These are phyloP conservation scores for Globisporangium ultimum DNA, from an alignment of 352 stramenopile genomes.

Conservation along the genomic window DNA sequence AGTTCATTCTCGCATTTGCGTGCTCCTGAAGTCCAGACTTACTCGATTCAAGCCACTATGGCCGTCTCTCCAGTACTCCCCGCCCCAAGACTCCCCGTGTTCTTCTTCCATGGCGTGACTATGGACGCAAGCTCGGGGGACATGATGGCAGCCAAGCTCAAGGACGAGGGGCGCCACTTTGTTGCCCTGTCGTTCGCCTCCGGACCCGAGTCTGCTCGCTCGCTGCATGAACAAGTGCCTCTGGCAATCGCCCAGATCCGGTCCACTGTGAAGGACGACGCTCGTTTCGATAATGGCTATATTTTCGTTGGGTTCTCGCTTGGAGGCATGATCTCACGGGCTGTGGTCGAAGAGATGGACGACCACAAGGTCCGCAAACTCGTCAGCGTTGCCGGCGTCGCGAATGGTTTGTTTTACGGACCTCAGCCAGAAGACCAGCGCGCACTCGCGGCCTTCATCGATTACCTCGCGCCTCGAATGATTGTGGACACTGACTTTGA, in stretches of 20 bases:
- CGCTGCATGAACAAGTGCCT: slow-evolving; percentile 29
- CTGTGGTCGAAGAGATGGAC: slow-evolving; percentile 52
- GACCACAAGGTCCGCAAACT: slow-evolving; percentile 45
- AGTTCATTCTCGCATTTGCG: too few relatives aligned
- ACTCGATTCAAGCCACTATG: too few relatives aligned
- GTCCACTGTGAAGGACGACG: slow-evolving; percentile 14
- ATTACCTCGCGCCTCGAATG: slow-evolving; percentile 16
- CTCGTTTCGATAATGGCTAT: slow-evolving; percentile 30
- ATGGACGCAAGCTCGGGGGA: slow-evolving; percentile 15
- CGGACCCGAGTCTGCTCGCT: slow-evolving; percentile 20
- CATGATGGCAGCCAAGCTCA: slow-evolving; percentile 31
- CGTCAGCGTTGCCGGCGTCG: slow-evolving; percentile 31
- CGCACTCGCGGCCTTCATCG: slow-evolving; percentile 11
- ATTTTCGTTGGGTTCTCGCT: slow-evolving; percentile 48
- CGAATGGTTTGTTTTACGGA: slow-evolving; percentile 52
- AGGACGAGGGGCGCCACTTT: slow-evolving; percentile 23
- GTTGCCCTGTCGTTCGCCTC: slow-evolving; percentile 35
- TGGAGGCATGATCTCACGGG: slow-evolving; percentile 34
- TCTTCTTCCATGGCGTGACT: slow-evolving; percentile 50
- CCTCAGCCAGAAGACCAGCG: slow-evolving; percentile 21
- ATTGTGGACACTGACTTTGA: slow-evolving; percentile 23
- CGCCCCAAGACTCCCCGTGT: too few relatives aligned
- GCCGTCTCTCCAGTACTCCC: too few relatives aligned
- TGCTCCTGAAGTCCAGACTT: too few relatives aligned
- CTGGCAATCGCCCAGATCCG: slow-evolving; percentile 36